Percentiles rank a stretch among this genome's conserved stretches.
Evolutionary conservation across 805 yeast species (phyloP).

Genomic region (Candida methanosorbosa): DNA sequence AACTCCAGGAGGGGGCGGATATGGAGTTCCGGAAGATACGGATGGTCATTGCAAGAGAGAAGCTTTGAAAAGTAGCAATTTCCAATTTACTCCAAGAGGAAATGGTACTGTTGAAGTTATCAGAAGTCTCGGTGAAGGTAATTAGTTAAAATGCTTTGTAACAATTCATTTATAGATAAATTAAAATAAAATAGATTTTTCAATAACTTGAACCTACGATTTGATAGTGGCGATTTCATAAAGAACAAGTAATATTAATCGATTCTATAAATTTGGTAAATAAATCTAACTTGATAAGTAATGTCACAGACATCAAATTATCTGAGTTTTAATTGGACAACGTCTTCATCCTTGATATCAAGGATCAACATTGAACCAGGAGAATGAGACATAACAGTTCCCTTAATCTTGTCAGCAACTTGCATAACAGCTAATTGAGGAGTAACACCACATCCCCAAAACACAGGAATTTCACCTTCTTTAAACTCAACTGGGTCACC

Average conservation of each 20-base stretch:
- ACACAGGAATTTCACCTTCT: constrained; percentile 31
- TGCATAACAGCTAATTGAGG: constrained; percentile 27
- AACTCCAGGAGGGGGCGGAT: constrained; percentile 27
- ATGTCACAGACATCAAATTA: not conserved
- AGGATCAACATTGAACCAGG: constrained; percentile 30
- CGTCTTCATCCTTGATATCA: constrained; percentile 21
- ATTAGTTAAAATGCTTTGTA: not conserved
- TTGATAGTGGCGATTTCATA: too few species aligned
- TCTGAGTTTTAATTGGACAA: not conserved
- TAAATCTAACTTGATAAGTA: too few species aligned
- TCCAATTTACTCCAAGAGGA: constrained; percentile 6
- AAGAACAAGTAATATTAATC: too few species aligned
- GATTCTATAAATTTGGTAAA: too few species aligned
- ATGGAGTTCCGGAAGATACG: constrained; percentile 19
- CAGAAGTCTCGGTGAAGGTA: constrained; percentile 6
- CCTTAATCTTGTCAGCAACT: constrained; percentile 19
- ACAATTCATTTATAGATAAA: not conserved
- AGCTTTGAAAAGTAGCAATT: not conserved
- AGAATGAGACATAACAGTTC: constrained; percentile 24
- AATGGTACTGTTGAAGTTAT: constrained; percentile 9
- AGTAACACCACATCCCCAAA: constrained; percentile 38
- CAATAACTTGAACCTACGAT: too few species aligned
- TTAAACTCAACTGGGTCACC: constrained; percentile 24
- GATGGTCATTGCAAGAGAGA: not conserved
- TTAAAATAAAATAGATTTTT: too few species aligned